A percentile compares a stretch with the other conserved stretches of the same genome.
phyloP scores from a whole-genome alignment of 2,329 filamentous ascomycete species.

The Pseudopithomyces chartarum region DNA sequence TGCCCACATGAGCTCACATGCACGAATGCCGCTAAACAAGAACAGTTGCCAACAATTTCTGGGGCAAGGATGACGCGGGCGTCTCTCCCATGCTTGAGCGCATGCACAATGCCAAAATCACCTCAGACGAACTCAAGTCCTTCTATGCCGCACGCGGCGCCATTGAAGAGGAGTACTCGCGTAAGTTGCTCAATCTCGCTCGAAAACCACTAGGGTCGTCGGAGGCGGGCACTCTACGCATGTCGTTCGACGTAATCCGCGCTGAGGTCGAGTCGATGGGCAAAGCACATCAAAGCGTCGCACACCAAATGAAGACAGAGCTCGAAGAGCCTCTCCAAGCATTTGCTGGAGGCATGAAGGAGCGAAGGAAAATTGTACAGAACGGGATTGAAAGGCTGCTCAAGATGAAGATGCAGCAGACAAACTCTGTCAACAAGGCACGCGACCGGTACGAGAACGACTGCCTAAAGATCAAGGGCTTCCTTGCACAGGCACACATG shows the following conservation, averaged over 20 bases:
- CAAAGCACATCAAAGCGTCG: constrained; percentile 89
- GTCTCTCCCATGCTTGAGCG: constrained; percentile 89
- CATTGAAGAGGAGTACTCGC: constrained; percentile 95
- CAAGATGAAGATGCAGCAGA: constrained; percentile 93
- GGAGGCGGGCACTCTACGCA: constrained; percentile 81
- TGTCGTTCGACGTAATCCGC: constrained; percentile 84
- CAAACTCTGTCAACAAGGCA: constrained; percentile 89
- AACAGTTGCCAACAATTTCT: constrained; percentile 98
- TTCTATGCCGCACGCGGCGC: constrained; percentile 92
- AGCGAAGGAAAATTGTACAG: constrained; percentile 94
- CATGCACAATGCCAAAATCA: constrained; percentile 92
- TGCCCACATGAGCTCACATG: constrained; percentile 10
- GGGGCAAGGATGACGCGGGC: constrained; percentile 98
- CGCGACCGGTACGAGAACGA: constrained; percentile 97
- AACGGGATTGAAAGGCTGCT: constrained; percentile 90
- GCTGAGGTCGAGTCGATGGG: constrained; percentile 91
- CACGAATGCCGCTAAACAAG: constrained; percentile 33
- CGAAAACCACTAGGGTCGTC: constrained; percentile 88
- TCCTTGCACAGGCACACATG: constrained; percentile 98
- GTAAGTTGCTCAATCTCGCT: constrained; percentile 83
- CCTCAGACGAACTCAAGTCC: constrained; percentile 87
- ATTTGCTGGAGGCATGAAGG: constrained; percentile 94
- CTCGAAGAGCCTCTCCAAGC: constrained; percentile 91
- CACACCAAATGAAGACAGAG: constrained; percentile 93
- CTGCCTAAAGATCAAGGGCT: constrained; percentile 97